Percentiles rank a stretch among this genome's conserved stretches.
Conservation (phyloP, 192 early-diverging fungal species). For the Jimgerdemannia flammicorona region DNA sequence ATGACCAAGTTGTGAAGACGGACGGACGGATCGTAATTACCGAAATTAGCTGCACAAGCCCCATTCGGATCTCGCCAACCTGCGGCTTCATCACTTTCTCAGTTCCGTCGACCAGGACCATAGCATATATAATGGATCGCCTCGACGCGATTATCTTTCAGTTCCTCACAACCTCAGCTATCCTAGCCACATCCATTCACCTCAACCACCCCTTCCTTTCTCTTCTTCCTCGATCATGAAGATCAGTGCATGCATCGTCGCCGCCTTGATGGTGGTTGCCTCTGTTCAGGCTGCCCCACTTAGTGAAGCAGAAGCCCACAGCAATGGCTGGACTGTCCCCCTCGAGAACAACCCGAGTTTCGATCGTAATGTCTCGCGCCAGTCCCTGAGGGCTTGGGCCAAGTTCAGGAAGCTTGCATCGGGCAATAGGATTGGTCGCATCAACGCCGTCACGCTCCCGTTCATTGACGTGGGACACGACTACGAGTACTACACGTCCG, state of each 20-base stretch:
- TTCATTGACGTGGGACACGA: constrained; percentile 15
- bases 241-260: constrained; percentile 1
- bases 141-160: background rate
- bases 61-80: too few species aligned
- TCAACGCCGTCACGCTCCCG: background rate
- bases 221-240: background rate
- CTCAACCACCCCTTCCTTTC: background rate
- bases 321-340: constrained; percentile 4
- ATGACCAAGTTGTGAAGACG: too few species aligned
- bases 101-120: too few species aligned
- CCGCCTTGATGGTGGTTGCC: background rate
- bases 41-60: too few species aligned
- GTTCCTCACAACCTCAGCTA: background rate
- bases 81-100: too few species aligned
- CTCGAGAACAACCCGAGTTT: constrained; percentile 14
- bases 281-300: background rate
- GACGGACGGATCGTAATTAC: too few species aligned
- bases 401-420: constrained; percentile 13
- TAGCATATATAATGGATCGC: too few species aligned
- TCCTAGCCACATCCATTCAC: too few species aligned
- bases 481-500: constrained; percentile 62
- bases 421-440: background rate
- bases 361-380: constrained; percentile 25
- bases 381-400: constrained; percentile 11
- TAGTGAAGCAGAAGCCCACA: background rate